Evolutionary conservation across 2,329 filamentous ascomycete genomes (phyloP).

Genomic region (Ophiostoma himal-ulmi): DNA sequence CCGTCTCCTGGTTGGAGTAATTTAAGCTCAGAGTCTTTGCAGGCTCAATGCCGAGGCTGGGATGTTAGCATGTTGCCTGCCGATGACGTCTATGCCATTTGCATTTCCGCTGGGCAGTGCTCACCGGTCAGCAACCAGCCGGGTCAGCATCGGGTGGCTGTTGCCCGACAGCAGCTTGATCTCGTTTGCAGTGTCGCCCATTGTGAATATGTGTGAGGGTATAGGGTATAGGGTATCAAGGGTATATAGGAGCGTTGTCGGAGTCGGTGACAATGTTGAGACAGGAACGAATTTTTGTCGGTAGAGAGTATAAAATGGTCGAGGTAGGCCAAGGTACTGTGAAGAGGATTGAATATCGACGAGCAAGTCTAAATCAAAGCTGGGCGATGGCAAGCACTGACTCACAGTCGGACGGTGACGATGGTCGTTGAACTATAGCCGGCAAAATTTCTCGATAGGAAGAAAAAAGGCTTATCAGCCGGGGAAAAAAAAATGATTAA

Average conservation of each 20-base stretch:
- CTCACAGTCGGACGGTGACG: conserved; percentile 1
- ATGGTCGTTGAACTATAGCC: conserved; percentile 1
- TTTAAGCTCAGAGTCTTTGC: conserved; percentile 46
- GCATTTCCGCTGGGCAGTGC: conserved; percentile 20
- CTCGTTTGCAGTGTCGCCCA: conserved; percentile 33
- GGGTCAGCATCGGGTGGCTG: conserved; percentile 37
- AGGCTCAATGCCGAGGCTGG: conserved; percentile 27
- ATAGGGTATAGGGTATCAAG: neutral
- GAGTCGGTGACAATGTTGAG: neutral
- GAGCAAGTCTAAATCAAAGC: neutral
- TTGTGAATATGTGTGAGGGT: conserved; percentile 11
- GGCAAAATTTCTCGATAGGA: conserved; percentile 11
- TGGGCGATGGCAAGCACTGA: neutral
- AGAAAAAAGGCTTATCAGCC: conserved; percentile 9
- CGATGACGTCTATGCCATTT: neutral
- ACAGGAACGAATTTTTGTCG: neutral
- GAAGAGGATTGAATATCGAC: neutral
- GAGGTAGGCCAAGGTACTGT: neutral
- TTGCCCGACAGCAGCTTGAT: conserved; percentile 40
- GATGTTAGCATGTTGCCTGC: neutral
- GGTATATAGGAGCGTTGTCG: neutral
- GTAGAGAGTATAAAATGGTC: neutral
- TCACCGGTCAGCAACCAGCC: conserved; percentile 37
- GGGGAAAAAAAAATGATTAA: conserved; percentile 2
- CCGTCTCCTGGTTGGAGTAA: conserved; percentile 78